These are phyloP conservation scores for Kwoniella shandongensis DNA, from an alignment of 768 basidiomycete genomes.

Conservation along the genomic window DNA sequence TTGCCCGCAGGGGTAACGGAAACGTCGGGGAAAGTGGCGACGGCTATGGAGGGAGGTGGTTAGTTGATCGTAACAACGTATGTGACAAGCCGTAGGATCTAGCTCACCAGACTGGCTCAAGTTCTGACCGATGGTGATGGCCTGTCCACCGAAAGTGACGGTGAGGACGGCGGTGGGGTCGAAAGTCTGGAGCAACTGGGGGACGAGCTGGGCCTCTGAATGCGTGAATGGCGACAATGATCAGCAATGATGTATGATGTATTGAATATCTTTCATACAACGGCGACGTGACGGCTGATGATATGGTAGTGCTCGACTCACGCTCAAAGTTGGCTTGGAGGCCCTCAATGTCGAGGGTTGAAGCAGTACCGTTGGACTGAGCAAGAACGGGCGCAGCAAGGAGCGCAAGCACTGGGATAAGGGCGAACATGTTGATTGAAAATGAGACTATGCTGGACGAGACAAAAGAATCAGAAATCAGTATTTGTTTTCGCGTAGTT, in stretches of 20 bases:
- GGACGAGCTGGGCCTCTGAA: constrained; percentile 59
- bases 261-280: too few relatives aligned
- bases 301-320: constrained; percentile 8
- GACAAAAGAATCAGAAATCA: neutral
- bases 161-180: constrained; percentile 63
- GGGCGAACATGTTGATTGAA: constrained; percentile 14
- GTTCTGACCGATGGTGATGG: constrained; percentile 62
- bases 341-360: constrained; percentile 12
- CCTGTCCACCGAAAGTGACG: constrained; percentile 61
- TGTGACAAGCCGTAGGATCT: neutral
- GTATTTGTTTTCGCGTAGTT: neutral
- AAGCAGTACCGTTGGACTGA: constrained; percentile 15
- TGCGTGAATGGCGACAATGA: neutral
- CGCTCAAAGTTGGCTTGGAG: constrained; percentile 27
- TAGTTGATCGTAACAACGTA: neutral
- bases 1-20: constrained; percentile 60
- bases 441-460: neutral
- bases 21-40: constrained; percentile 60
- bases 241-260: too few relatives aligned
- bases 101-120: constrained; percentile 62
- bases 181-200: constrained; percentile 64
- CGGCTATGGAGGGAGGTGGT: constrained; percentile 57
- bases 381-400: constrained; percentile 16
- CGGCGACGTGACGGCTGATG: neutral
- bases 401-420: constrained; percentile 20